phyloP scores from a whole-genome alignment of 768 basidiomycete species.

The Candolleomyces aberdarensis region DNA sequence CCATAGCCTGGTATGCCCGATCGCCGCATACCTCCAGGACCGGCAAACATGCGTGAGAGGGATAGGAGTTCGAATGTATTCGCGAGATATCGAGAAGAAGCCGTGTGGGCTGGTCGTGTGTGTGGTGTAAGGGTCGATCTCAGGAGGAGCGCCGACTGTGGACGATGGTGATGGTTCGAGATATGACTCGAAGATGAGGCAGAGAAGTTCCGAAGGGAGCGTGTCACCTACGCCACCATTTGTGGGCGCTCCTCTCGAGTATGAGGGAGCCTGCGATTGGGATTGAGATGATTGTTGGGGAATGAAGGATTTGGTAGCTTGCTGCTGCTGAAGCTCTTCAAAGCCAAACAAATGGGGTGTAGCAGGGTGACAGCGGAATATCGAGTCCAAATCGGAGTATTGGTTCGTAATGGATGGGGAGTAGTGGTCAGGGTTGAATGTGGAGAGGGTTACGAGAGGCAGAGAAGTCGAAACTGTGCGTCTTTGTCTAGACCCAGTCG shows the following conservation, averaged over 20 bases:
- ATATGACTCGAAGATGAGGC: conserved; percentile 5
- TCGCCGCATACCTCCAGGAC: conserved; percentile 1
- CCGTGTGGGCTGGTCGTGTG: neutral
- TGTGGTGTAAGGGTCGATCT: neutral
- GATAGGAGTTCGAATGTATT: neutral
- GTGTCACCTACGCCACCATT: neutral
- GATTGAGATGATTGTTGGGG: too few relatives aligned
- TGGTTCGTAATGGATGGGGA: neutral
- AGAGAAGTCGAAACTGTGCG: neutral
- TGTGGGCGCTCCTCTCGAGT: neutral
- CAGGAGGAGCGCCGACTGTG: neutral
- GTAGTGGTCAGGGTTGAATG: neutral
- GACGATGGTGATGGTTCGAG: neutral
- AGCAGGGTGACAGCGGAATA: neutral
- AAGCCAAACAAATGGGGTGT: neutral
- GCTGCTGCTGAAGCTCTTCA: too few relatives aligned
- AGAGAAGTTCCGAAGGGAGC: neutral
- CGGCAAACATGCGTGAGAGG: conserved; percentile 6
- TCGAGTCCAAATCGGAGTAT: neutral
- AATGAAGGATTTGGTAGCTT: too few relatives aligned
- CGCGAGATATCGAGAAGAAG: neutral
- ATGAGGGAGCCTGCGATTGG: too few relatives aligned
- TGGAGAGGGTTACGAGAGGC: neutral
- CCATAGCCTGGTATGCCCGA: conserved; percentile 4
- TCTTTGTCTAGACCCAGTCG: neutral